Percentiles rank a stretch among this genome's conserved stretches.
phyloP scores from a whole-genome alignment of 1,284 basidiomycete genomes.

The Porogramme epimiltina region DNA sequence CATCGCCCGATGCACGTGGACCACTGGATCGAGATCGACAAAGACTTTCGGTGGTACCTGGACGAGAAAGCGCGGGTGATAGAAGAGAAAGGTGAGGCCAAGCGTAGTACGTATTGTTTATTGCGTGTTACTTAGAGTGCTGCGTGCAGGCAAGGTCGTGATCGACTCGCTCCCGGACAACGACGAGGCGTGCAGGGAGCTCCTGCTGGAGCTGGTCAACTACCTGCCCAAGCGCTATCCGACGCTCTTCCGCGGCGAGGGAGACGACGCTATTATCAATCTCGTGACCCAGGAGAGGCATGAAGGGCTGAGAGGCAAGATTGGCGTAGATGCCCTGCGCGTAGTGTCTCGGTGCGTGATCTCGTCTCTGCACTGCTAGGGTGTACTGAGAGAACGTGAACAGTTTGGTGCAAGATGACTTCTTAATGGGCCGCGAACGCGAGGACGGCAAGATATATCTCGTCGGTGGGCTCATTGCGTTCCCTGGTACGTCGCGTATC shows the following conservation, averaged over 20 bases:
- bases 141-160: conserved; percentile 33
- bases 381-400: not conserved
- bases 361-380: no score
- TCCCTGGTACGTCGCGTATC: conserved; percentile 39
- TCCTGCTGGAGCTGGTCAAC: conserved; percentile 37
- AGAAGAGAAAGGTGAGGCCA: conserved; percentile 30
- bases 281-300: conserved; percentile 35
- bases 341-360: conserved; percentile 25
- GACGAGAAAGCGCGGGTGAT: conserved; percentile 40
- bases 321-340: conserved; percentile 36
- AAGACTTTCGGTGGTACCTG: conserved; percentile 40
- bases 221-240: conserved; percentile 43
- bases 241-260: conserved; percentile 33
- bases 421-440: conserved; percentile 40
- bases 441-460: conserved; percentile 41
- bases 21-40: conserved; percentile 47
- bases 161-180: conserved; percentile 42
- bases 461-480: conserved; percentile 40
- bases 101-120: no score
- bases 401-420: conserved; percentile 44
- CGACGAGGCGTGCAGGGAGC: conserved; percentile 39
- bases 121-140: not conserved
- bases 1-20: conserved; percentile 44
- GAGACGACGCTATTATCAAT: conserved; percentile 36
- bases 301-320: conserved; percentile 15